These are phyloP conservation scores for Angophora floribunda DNA, from an alignment of 345 rosid genomes.

Conservation along the genomic window DNA sequence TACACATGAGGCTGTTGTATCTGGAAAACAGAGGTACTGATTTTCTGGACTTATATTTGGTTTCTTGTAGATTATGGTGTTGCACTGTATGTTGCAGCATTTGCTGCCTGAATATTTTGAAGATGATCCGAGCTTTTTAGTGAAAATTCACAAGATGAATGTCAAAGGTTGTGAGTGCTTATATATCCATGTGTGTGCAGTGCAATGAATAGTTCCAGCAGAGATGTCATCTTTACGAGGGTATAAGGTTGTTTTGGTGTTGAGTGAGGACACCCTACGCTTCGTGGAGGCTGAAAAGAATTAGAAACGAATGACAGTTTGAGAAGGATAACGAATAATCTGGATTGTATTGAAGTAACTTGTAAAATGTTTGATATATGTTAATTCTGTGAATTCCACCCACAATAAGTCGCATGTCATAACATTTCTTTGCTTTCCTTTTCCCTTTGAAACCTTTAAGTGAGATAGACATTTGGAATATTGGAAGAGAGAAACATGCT, in stretches of 20 bases:
- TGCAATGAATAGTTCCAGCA: neutral
- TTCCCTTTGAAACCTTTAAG: neutral
- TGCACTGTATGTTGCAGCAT: neutral
- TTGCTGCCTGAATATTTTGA: neutral
- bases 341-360: neutral
- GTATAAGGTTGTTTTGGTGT: neutral
- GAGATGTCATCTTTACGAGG: neutral
- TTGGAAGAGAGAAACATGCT: neutral
- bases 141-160: neutral
- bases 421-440: neutral
- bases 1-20: slow-evolving; percentile 79
- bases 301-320: neutral
- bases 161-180: neutral
- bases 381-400: neutral
- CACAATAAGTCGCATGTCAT: neutral
- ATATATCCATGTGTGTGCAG: neutral
- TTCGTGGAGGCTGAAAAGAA: neutral
- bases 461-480: neutral
- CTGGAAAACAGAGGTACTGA: slow-evolving; percentile 88
- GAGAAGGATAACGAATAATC: neutral
- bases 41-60: neutral
- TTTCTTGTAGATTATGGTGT: neutral
- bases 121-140: neutral
- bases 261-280: neutral
- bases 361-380: neutral